These are phyloP conservation scores for Zoysia matrella DNA, from an alignment of 202 grass and related monocot species.

Conservation along the genomic window DNA sequence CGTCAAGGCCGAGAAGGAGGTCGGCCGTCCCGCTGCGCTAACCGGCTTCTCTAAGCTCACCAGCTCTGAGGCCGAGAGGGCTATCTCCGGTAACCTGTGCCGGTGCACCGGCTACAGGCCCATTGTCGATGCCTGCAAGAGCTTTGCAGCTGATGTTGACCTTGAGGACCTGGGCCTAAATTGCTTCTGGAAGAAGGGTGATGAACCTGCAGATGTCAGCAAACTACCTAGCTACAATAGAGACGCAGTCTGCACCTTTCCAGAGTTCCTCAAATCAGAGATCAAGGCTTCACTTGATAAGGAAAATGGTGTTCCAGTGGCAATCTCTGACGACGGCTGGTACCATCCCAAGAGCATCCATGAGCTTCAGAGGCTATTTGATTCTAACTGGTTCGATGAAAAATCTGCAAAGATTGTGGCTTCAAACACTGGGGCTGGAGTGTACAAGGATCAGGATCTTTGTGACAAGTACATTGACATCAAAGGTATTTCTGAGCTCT, in stretches of 20 bases:
- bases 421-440: too few species aligned
- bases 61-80: conserved; percentile 56
- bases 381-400: too few species aligned
- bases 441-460: too few species aligned
- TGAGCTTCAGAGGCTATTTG: too few species aligned
- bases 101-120: conserved; percentile 72
- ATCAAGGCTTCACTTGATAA: conserved; percentile 48
- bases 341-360: too few species aligned
- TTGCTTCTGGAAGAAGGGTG: conserved; percentile 67
- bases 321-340: too few species aligned
- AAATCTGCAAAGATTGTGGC: too few species aligned
- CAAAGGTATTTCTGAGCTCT: conserved; percentile 66
- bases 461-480: conserved; percentile 63
- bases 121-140: conserved; percentile 72
- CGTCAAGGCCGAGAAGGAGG: conserved; percentile 64
- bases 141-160: conserved; percentile 34
- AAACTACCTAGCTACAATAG: conserved; percentile 53
- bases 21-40: conserved; percentile 20
- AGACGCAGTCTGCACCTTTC: conserved; percentile 53
- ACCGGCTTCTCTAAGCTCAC: conserved; percentile 78
- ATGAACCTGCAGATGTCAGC: conserved; percentile 20
- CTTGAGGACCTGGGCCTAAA: conserved; percentile 79
- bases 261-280: conserved; percentile 65
- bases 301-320: not conserved
- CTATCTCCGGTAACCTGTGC: conserved; percentile 69